phyloP scores from a whole-genome alignment of 2,329 filamentous ascomycete genomes.

The Alternaria postmessia region DNA sequence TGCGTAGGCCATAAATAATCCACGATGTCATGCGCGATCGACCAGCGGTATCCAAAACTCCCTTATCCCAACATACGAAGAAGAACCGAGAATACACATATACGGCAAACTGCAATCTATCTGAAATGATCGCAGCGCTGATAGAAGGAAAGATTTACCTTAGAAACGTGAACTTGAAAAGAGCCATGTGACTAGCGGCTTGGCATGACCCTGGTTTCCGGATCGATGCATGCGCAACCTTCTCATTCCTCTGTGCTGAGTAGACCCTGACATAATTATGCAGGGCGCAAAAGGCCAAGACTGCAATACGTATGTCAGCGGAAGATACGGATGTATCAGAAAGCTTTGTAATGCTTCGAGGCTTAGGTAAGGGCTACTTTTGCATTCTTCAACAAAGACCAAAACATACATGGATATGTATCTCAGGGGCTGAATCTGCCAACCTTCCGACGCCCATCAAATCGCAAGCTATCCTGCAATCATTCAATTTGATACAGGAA shows the following conservation, averaged over 20 bases:
- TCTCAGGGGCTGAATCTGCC: background rate
- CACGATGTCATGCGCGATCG: background rate
- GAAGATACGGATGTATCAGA: background rate
- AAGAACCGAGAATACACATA: background rate
- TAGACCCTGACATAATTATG: background rate
- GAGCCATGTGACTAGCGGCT: background rate
- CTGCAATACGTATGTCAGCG: background rate
- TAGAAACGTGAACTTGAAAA: background rate
- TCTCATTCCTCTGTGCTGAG: background rate
- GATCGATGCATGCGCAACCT: background rate
- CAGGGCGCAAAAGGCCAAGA: background rate
- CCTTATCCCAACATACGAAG: background rate
- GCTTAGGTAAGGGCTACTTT: background rate
- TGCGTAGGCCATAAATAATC: background rate
- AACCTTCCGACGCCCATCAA: background rate
- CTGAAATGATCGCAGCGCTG: background rate
- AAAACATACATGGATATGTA: background rate
- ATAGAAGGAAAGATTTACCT: background rate
- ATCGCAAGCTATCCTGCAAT: background rate
- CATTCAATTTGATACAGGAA: background rate
- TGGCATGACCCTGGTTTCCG: background rate
- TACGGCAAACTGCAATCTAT: background rate
- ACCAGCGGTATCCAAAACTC: background rate
- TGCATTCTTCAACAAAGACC: no score
- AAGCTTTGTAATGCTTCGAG: background rate